Percentiles rank a stretch among this genome's conserved stretches.
Evolutionary conservation across 305 asterid genomes (phyloP).

Genomic region (Plantago coronopus): DNA sequence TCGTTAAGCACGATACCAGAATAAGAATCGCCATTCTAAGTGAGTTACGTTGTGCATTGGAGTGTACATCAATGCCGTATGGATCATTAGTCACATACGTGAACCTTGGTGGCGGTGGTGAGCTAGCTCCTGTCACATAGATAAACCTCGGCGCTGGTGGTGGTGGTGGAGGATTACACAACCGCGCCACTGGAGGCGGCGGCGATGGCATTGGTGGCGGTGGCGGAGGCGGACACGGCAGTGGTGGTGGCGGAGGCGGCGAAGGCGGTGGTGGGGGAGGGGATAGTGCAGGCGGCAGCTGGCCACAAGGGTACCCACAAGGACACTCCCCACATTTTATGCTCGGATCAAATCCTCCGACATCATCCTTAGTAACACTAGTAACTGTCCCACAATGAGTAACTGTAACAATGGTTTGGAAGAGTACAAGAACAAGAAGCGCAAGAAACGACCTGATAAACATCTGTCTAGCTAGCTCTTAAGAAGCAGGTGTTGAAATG

Average conservation of each 20-base stretch:
- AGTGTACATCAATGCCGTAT: slow-evolving; percentile 27
- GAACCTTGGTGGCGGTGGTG: slow-evolving; percentile 32
- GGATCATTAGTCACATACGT: slow-evolving; percentile 31
- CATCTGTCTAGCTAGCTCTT: slow-evolving; percentile 24
- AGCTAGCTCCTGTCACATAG: neutral
- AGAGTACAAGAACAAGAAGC: slow-evolving; percentile 19
- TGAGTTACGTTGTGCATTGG: slow-evolving; percentile 23
- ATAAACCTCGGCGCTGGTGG: slow-evolving; percentile 9
- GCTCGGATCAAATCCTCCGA: slow-evolving; percentile 29
- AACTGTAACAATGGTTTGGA: slow-evolving; percentile 6
- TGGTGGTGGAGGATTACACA: slow-evolving; percentile 24
- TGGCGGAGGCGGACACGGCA: slow-evolving; percentile 18
- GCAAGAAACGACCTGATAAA: slow-evolving; percentile 6
- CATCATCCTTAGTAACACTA: slow-evolving; percentile 10
- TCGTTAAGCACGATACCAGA: slow-evolving; percentile 21
- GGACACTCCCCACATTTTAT: slow-evolving; percentile 69
- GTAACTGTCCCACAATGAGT: slow-evolving; percentile 9
- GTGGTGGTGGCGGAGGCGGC: slow-evolving; percentile 11
- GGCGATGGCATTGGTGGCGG: slow-evolving; percentile 18
- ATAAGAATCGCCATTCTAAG: slow-evolving; percentile 16
- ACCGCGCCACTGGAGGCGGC: neutral
- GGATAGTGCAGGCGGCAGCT: slow-evolving; percentile 25
- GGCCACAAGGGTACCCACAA: slow-evolving; percentile 52
- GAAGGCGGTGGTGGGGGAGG: slow-evolving; percentile 27
- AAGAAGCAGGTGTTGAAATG: neutral